A percentile compares a stretch with the other conserved stretches of the same genome.
These are phyloP conservation scores for Phytophthora hybrid DNA, from an alignment of 352 stramenopile species.

Conservation along the genomic window DNA sequence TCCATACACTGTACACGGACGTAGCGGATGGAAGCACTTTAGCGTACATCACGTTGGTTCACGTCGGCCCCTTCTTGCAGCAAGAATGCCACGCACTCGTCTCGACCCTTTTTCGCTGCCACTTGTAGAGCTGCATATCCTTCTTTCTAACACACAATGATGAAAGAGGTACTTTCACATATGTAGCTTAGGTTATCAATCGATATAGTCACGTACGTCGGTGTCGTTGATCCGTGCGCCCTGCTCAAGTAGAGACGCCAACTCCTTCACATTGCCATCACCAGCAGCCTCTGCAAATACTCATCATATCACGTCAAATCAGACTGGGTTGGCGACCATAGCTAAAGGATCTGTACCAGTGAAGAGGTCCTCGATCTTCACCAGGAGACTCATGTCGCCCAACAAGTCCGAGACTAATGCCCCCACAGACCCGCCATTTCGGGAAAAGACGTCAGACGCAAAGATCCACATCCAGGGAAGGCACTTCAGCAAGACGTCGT, in stretches of 20 bases:
- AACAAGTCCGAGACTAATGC: not conserved
- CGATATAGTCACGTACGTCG: slow-evolving; percentile 37
- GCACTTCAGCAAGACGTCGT: not conserved
- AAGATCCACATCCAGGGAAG: slow-evolving; percentile 12
- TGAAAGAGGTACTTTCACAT: not conserved
- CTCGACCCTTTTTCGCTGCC: slow-evolving; percentile 60
- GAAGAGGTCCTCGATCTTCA: slow-evolving; percentile 74
- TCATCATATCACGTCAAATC: not conserved
- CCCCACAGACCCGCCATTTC: slow-evolving; percentile 19
- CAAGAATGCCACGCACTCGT: slow-evolving; percentile 65
- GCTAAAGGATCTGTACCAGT: slow-evolving; percentile 42
- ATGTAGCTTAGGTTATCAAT: not conserved
- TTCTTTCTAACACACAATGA: slow-evolving; percentile 46
- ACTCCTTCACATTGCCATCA: slow-evolving; percentile 43
- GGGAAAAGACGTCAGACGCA: slow-evolving; percentile 35
- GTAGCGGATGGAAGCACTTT: not conserved
- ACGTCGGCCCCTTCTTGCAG: slow-evolving; percentile 59
- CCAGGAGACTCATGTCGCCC: slow-evolving; percentile 45
- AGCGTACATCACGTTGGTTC: slow-evolving; percentile 66
- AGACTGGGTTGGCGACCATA: not conserved
- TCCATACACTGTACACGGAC: not conserved
- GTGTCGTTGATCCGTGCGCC: slow-evolving; percentile 66
- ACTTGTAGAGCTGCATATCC: slow-evolving; percentile 70
- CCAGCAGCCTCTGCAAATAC: slow-evolving; percentile 52
- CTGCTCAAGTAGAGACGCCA: slow-evolving; percentile 51